Percentiles rank a stretch among this genome's conserved stretches.
phyloP scores from a whole-genome alignment of 495 filamentous ascomycete genomes.

The Choiromyces venosus region DNA sequence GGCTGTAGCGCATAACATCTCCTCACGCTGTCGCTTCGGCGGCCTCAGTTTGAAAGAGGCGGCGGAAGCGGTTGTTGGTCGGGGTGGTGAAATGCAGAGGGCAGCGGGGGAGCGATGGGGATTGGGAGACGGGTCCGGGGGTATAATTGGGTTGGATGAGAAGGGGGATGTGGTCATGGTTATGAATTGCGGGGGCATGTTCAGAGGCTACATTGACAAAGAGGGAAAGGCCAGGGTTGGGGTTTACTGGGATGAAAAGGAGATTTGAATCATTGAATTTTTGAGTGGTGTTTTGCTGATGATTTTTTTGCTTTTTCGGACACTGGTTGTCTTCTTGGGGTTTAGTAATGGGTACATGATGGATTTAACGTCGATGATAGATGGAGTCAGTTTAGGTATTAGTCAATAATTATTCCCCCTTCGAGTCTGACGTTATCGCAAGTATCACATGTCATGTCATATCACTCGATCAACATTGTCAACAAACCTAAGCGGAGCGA shows the following conservation, averaged over 20 bases:
- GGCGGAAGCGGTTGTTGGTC: constrained; percentile 60
- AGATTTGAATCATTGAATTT: constrained; percentile 12
- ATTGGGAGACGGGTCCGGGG: constrained; percentile 76
- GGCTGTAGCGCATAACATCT: constrained; percentile 48
- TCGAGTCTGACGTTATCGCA: background rate
- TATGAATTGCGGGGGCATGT: constrained; percentile 89
- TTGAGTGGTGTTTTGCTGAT: background rate
- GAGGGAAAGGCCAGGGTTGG: constrained; percentile 57
- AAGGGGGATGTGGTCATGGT: constrained; percentile 49
- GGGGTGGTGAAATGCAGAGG: constrained; percentile 65
- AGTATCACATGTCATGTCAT: background rate
- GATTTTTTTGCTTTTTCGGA: background rate
- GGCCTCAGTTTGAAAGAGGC: constrained; percentile 48
- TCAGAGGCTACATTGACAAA: constrained; percentile 68
- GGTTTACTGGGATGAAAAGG: constrained; percentile 55
- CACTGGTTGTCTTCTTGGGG: background rate
- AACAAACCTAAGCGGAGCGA: background rate
- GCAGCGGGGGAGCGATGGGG: constrained; percentile 73
- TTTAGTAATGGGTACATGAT: background rate
- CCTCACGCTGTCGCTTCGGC: constrained; percentile 32
- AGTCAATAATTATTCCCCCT: background rate
- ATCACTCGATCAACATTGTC: background rate
- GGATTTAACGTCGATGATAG: background rate
- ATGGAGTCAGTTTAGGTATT: background rate
- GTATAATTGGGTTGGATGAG: constrained; percentile 78